Evolutionary conservation across 2,329 filamentous ascomycete species (phyloP).

Genomic region (Hypoxylon sp.): DNA sequence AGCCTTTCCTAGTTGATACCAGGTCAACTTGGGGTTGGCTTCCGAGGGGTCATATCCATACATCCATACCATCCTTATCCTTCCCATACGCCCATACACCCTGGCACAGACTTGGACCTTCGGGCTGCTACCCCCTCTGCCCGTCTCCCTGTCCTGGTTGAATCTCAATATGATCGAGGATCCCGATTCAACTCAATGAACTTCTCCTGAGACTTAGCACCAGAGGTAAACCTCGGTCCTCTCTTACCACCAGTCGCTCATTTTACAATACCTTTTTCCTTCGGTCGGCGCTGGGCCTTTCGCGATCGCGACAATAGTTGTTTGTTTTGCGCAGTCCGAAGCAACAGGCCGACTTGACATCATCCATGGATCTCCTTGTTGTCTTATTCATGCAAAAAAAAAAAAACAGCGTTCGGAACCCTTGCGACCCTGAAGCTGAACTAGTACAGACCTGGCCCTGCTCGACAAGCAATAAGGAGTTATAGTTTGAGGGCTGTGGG

Average conservation of each 20-base stretch:
- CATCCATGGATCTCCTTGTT: constrained; percentile 39
- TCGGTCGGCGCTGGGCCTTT: constrained; percentile 9
- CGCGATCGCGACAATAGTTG: constrained; percentile 21
- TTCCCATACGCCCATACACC: constrained; percentile 30
- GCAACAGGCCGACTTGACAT: constrained; percentile 26
- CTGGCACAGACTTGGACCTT: constrained; percentile 37
- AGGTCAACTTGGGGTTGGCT: constrained; percentile 31
- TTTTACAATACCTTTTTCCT: constrained; percentile 33
- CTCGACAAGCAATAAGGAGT: constrained; percentile 25
- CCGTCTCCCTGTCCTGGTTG: constrained; percentile 36
- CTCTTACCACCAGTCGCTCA: constrained; percentile 37
- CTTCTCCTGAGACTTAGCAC: constrained; percentile 42
- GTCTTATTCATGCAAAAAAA: constrained; percentile 38
- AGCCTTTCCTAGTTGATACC: constrained; percentile 23
- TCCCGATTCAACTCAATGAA: constrained; percentile 37
- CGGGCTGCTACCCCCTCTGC: constrained; percentile 41
- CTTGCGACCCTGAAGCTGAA: constrained; percentile 37
- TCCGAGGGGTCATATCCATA: constrained; percentile 34
- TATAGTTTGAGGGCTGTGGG: constrained; percentile 14
- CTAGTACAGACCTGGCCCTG: constrained; percentile 32
- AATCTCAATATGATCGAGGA: constrained; percentile 46
- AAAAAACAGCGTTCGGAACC: constrained; percentile 35
- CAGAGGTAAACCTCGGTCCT: constrained; percentile 36
- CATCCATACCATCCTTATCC: constrained; percentile 37
- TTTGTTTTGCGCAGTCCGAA: constrained; percentile 15